phyloP scores from a whole-genome alignment of 2,329 filamentous ascomycete genomes.

The Penicillium sp. region DNA sequence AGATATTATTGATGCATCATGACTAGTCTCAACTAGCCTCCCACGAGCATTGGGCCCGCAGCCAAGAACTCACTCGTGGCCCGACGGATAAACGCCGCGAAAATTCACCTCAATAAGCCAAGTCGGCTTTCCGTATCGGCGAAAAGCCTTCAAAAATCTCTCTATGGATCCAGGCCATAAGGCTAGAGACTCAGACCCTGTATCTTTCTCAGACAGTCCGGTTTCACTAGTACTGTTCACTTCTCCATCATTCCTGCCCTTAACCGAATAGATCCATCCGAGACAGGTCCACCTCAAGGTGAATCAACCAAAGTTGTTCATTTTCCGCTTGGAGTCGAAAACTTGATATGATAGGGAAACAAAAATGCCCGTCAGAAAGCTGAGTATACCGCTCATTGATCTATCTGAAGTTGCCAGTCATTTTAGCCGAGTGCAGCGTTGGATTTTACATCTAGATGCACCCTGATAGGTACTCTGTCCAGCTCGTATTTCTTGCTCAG shows the following conservation, averaged over 20 bases:
- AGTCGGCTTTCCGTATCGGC: constrained; percentile 2
- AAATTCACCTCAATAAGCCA: constrained; percentile 1
- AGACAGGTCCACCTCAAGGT: background rate
- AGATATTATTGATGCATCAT: background rate
- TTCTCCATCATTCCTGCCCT: background rate
- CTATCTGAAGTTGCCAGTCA: background rate
- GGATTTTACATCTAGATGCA: background rate
- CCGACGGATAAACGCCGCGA: background rate
- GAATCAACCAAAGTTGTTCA: background rate
- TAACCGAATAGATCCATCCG: background rate
- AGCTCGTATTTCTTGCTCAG: constrained; percentile 4
- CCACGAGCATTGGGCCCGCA: constrained; percentile 5
- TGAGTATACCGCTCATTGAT: background rate
- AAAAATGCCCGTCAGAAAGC: background rate
- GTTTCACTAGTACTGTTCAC: background rate
- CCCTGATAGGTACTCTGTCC: background rate
- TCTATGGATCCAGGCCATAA: constrained; percentile 1
- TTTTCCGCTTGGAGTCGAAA: no score
- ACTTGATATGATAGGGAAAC: background rate
- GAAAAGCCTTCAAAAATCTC: background rate
- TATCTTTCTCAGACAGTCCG: background rate
- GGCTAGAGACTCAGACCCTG: background rate
- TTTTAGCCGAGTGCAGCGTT: background rate
- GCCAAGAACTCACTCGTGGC: constrained; percentile 6
- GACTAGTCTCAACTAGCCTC: background rate